Base-by-base conservation (phyloP, 768 basidiomycete species). In the Mycena leptocephala region DNA sequence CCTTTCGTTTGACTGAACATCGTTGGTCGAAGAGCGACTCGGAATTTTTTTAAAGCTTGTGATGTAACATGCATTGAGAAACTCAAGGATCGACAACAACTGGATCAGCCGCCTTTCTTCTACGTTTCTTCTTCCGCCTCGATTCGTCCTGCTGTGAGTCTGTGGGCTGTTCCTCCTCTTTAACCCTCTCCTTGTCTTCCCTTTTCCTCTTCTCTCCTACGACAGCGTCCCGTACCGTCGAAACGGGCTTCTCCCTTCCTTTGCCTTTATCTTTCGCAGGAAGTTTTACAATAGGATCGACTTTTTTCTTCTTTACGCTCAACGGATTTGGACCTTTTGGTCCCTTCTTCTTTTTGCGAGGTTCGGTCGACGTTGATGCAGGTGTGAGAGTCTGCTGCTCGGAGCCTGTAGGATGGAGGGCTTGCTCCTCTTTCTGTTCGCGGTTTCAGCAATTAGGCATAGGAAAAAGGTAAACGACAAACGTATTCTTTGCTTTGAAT, bases 281-380 rank as follows among this genome's bases (percentile, higher is more conserved):
- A 30, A 71, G 67, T 56, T 72, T 67, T 28, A 53, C 5, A 30
- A 18, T n/a, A 6, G 10, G 53, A 28, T 82, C 79, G 6, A 78
- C 61, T 80, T 91, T 92, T 84, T 96, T 97, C 89, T 97, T 98
- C 89, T 96, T 97, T 56, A 97, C 87, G 74, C 96, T 97, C 4
- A 99, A 89, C 10, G 98, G 96, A 86, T 99, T 99, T 1, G 97
- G 97, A 0, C 91, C 96, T 81, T 96, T 97, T 0, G 94, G 94
- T 0, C 92, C 93, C 80, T 91, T 95, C 81, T 88, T 92, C 82
- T 91, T 95, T 76, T 87, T 88, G 16, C 82, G 85, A n/a, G 84
- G 82, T 76, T 90, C 89, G 62, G 85, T 72, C 32, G 82, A 67
- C 41, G 80, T 79, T 18, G 85, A 84, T 3, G 86, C 74, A 22